A percentile compares a stretch with the other conserved stretches of the same genome.
These are phyloP conservation scores for Pisolithus microcarpus DNA, from an alignment of 768 basidiomycete species.

Conservation along the genomic window DNA sequence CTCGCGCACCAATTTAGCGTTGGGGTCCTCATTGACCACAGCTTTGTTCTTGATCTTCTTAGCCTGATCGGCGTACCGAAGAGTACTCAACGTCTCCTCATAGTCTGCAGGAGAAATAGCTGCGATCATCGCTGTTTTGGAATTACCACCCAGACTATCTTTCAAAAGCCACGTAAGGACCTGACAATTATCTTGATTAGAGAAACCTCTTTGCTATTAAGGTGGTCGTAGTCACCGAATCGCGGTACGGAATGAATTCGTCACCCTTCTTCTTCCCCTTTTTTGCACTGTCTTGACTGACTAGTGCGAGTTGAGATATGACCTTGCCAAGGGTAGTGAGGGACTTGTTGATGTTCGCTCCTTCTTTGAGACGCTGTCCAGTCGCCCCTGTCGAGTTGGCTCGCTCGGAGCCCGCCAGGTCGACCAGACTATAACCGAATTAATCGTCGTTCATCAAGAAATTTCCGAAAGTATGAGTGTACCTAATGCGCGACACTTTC, in stretches of 20 bases:
- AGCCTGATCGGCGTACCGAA: constrained; percentile 96
- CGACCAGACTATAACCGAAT: constrained; percentile 62
- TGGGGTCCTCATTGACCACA: constrained; percentile 98
- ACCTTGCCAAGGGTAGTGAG: constrained; percentile 97
- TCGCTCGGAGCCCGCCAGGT: constrained; percentile 93
- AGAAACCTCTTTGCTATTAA: not conserved
- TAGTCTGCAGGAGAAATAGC: constrained; percentile 99
- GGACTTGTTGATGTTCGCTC: constrained; percentile 98
- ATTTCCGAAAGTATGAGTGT: constrained; percentile 12
- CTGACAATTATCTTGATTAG: constrained; percentile 30
- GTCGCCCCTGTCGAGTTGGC: constrained; percentile 98
- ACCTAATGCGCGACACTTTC: constrained; percentile 98
- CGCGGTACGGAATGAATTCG: constrained; percentile 95
- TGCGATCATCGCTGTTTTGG: constrained; percentile 99
- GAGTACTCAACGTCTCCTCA: constrained; percentile 92
- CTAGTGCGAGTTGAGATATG: constrained; percentile 79
- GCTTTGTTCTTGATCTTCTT: constrained; percentile 99
- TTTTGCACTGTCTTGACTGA: constrained; percentile 52
- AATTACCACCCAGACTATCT: constrained; percentile 94
- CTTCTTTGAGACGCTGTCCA: constrained; percentile 92
- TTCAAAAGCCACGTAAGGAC: constrained; percentile 97
- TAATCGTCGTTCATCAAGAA: constrained; percentile 4
- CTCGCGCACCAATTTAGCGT: constrained; percentile 96
- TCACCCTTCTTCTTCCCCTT: constrained; percentile 88
- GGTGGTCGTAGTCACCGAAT: constrained; percentile 58